Evolutionary conservation across 768 basidiomycete species (phyloP), one percentile per base, ranked within the genome.

Genomic region (Leccinum aurantiacum): DNA sequence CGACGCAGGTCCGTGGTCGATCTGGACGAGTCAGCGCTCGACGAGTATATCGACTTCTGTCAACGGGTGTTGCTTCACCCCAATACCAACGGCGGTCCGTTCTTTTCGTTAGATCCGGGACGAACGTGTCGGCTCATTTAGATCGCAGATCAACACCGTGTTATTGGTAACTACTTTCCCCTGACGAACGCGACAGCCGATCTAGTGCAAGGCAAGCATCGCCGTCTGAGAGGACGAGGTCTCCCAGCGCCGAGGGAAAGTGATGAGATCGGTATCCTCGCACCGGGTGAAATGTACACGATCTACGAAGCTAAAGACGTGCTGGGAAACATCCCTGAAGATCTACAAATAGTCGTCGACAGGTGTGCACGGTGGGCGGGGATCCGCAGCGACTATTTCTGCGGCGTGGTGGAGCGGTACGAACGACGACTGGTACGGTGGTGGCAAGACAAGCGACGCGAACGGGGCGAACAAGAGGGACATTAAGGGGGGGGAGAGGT

Each of bases 221-320:
- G 22, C 7, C 47, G 33, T 35, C 58, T 37, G 46, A 55, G 49
- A 52, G 63, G 53, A 24, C 38, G 53, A n/a, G 53, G 62, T 24
- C 56, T 65, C 31, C 17, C 63, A 50, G 38, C 66, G 15, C 66
- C 62, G 14, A 44, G 37, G 35, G 38, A 37, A 46, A 61, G 58
- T 19, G 59, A 50, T 15, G 60, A 29, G 19, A 50, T 19, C 51
- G 62, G 33, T 29, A 41, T 60, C n/a, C 75, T 63, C 25, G 77
- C 76, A 68, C 84, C 89, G 4, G 91, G 89, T 2, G 82, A 84
- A 60, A 73, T 74, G 53, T 86, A 89, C 74, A 76, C 76, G 53
- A 82, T 93, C 52, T 92, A 86, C 75, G 78, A 84, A 35, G 76
- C 80, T n/a, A 77, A 78, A n/a, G 94, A 94, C 64, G 75, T 83